phyloP scores from a whole-genome alignment of 2,329 filamentous ascomycete species.

The Calonectria pseudoreteaudii region DNA sequence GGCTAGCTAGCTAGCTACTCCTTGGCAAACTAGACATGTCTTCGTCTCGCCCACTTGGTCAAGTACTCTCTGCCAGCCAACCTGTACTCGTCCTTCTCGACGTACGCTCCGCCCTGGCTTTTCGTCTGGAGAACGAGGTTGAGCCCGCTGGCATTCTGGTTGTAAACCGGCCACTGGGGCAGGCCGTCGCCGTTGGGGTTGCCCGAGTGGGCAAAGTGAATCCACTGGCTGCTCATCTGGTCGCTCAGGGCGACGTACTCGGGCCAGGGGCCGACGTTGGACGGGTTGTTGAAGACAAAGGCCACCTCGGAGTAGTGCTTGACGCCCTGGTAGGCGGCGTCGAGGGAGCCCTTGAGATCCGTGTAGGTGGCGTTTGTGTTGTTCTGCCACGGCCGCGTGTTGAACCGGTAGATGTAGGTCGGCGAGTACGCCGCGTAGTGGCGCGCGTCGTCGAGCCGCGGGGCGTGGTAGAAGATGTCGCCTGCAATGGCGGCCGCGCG shows the following conservation, averaged over 20 bases:
- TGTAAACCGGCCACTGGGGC: neutral
- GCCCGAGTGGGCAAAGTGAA: neutral
- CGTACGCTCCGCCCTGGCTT: neutral
- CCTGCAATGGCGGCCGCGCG: neutral
- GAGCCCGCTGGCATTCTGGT: neutral
- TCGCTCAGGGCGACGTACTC: neutral
- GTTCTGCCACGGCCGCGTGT: neutral
- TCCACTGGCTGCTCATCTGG: conserved; percentile 4
- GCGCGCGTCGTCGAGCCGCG: neutral
- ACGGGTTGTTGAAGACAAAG: neutral
- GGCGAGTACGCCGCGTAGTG: neutral
- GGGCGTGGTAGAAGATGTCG: neutral
- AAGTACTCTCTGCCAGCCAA: neutral
- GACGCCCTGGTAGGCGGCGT: neutral
- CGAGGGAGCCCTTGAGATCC: neutral
- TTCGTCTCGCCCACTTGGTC: neutral
- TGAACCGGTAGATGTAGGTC: neutral
- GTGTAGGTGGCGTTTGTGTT: neutral
- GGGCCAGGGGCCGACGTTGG: neutral
- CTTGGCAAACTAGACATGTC: neutral
- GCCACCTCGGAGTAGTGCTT: neutral
- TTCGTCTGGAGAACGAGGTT: neutral
- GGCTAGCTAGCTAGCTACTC: too few relatives aligned
- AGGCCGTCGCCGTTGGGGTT: neutral
- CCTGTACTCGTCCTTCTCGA: neutral